phyloP scores from a whole-genome alignment of 176 grass and related monocot genomes.

The Carex parvula region DNA sequence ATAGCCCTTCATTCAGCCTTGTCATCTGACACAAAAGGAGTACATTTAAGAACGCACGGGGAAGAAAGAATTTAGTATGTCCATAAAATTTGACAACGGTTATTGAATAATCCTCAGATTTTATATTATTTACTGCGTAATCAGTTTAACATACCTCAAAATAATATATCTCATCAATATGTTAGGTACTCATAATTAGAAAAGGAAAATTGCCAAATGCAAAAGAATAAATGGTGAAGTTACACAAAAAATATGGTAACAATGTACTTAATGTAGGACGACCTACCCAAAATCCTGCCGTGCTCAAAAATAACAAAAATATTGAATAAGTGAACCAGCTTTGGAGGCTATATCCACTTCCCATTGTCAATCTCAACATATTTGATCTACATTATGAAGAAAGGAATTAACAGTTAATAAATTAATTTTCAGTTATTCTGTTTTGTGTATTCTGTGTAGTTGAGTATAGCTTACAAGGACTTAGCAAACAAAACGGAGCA shows the following conservation, averaged over 20 bases:
- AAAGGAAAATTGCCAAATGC: neutral
- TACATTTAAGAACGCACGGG: constrained; percentile 31
- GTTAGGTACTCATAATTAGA: neutral
- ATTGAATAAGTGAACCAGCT: constrained; percentile 97
- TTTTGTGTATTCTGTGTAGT: neutral
- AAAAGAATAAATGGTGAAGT: neutral
- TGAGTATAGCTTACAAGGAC: constrained; percentile 68
- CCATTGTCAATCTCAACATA: constrained; percentile 86
- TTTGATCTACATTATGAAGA: constrained; percentile 62
- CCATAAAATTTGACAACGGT: neutral
- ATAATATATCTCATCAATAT: neutral
- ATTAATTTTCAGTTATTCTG: constrained; percentile 5
- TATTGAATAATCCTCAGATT: neutral
- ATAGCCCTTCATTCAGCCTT: constrained; percentile 92
- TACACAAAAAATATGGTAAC: neutral
- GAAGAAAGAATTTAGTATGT: neutral
- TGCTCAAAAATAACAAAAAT: constrained; percentile 76
- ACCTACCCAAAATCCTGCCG: constrained; percentile 98
- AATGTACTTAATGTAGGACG: neutral
- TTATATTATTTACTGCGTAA: neutral
- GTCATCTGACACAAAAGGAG: constrained; percentile 61
- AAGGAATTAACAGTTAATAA: neutral
- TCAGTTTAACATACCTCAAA: neutral
- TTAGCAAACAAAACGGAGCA: constrained; percentile 99
- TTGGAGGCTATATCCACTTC: constrained; percentile 83